These are phyloP conservation scores for Primulina eburnea DNA, from an alignment of 257 asterid genomes.

Conservation along the genomic window DNA sequence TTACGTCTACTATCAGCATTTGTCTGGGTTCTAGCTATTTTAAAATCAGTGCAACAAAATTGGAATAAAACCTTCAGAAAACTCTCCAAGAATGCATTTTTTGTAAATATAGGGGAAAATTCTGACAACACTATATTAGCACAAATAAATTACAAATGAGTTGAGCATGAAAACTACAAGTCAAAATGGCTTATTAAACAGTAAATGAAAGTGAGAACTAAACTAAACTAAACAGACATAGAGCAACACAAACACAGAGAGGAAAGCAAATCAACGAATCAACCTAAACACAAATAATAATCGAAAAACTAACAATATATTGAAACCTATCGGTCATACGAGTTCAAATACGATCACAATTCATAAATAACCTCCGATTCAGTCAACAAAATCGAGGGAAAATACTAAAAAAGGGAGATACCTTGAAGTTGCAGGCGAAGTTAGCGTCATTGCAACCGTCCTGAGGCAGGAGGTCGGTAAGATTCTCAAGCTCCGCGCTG, in stretches of 20 bases:
- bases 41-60: not conserved
- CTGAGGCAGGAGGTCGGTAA: conserved; percentile 73
- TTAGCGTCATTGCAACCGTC: conserved; percentile 73
- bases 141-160: not conserved
- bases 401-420: not conserved
- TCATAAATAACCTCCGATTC: not conserved
- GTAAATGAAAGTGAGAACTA: not conserved
- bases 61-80: not conserved
- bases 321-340: not conserved
- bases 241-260: too few relatives aligned
- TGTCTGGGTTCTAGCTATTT: not conserved
- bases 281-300: not conserved
- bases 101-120: too few relatives aligned
- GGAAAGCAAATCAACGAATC: not conserved
- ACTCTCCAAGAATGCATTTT: not conserved
- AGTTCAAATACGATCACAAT: not conserved
- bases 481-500: conserved; percentile 75
- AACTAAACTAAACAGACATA: not conserved
- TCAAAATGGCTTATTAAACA: not conserved
- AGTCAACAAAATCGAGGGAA: not conserved
- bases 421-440: conserved; percentile 74
- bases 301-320: not conserved
- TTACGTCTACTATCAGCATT: not conserved
- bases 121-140: not conserved
- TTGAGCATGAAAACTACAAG: too few relatives aligned